Percentiles rank a stretch among this genome's conserved stretches.
Conservation (phyloP, 164 flowering plant genomes). For the Annona squamosa region DNA sequence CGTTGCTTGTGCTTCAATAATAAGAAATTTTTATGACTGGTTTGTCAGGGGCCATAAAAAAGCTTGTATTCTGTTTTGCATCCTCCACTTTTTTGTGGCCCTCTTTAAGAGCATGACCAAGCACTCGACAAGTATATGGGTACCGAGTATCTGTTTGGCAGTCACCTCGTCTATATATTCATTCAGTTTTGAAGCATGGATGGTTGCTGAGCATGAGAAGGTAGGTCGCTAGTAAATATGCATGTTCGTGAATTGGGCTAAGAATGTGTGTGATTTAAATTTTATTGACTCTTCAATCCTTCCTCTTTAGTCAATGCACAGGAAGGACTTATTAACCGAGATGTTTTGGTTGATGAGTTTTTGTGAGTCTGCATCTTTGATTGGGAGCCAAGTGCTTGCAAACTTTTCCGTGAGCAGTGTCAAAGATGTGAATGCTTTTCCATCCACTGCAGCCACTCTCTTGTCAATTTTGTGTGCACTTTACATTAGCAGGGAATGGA, state of each 20-base stretch:
- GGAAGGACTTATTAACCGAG: constrained; percentile 62
- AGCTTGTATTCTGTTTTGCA: constrained; percentile 54
- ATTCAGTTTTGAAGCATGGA: constrained; percentile 82
- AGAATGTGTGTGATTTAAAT: background rate
- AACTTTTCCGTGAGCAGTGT: constrained; percentile 51
- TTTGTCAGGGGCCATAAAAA: constrained; percentile 71
- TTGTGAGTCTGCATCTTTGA: constrained; percentile 59
- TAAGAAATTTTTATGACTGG: background rate
- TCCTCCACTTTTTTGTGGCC: constrained; percentile 63
- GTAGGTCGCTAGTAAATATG: constrained; percentile 27
- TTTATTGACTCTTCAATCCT: background rate
- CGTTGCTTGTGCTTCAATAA: background rate
- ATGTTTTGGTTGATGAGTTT: constrained; percentile 86
- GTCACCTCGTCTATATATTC: constrained; percentile 67
- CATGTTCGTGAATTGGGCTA: background rate
- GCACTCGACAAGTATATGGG: constrained; percentile 42
- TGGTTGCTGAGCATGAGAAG: constrained; percentile 83
- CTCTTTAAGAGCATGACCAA: constrained; percentile 49
- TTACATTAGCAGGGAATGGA: constrained; percentile 39
- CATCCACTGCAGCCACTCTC: constrained; percentile 35
- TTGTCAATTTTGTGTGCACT: constrained; percentile 42
- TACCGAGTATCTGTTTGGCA: constrained; percentile 55
- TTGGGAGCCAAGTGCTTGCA: constrained; percentile 76
- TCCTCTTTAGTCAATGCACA: constrained; percentile 58
- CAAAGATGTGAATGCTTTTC: constrained; percentile 29